These are phyloP conservation scores for Polytrichum commune DNA, from an alignment of 225 moss, liverwort and hornwort species.

Conservation along the genomic window DNA sequence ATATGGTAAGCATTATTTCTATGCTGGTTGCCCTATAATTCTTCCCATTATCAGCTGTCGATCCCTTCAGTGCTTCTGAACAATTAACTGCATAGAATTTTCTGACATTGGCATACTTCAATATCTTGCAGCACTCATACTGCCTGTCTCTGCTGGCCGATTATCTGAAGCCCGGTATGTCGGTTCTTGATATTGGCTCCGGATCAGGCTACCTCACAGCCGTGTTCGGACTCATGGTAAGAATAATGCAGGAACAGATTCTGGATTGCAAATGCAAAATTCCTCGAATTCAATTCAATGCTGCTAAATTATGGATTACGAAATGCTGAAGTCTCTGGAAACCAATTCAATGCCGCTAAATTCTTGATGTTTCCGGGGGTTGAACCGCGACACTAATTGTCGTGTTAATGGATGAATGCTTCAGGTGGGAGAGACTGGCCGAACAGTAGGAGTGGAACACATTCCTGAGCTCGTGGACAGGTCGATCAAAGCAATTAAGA, in stretches of 20 bases:
- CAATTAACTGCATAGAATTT: not conserved
- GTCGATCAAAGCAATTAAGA: conserved; percentile 74
- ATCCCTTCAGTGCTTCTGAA: not conserved
- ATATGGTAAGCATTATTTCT: conserved; percentile 44
- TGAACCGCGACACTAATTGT: too few species aligned
- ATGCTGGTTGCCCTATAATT: too few species aligned
- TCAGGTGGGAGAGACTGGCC: conserved; percentile 74
- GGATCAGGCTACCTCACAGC: conserved; percentile 98
- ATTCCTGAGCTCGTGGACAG: conserved; percentile 85
- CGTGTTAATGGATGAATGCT: too few species aligned
- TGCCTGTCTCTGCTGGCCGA: conserved; percentile 82
- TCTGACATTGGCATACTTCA: not conserved
- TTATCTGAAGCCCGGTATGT: conserved; percentile 78
- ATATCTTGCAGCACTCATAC: conserved; percentile 65
- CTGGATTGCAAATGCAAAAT: too few species aligned
- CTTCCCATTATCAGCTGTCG: not conserved
- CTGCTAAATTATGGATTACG: too few species aligned
- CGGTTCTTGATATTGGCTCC: conserved; percentile 83
- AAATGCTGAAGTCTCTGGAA: too few species aligned
- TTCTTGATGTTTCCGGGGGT: too few species aligned
- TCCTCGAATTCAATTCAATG: too few species aligned
- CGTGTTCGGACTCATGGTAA: conserved; percentile 77
- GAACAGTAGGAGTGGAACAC: conserved; percentile 76
- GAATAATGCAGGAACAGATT: not conserved
- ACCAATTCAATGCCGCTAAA: too few species aligned